Evolutionary conservation across 768 basidiomycete species (phyloP).

Genomic region (Mycena crocata): DNA sequence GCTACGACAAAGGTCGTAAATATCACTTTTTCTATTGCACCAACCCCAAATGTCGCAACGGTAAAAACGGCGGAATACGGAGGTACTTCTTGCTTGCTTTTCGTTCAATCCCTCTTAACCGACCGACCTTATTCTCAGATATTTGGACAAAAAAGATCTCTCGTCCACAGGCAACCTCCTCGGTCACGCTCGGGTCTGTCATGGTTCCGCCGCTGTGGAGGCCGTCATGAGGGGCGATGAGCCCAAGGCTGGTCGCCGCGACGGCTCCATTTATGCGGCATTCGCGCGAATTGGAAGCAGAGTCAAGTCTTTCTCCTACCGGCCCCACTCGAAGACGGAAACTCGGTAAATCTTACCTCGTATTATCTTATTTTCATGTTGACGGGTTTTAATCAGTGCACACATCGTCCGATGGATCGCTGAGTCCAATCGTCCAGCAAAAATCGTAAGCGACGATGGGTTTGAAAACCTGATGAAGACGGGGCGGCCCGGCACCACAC

Average conservation of each 20-base stretch:
- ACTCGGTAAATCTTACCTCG: not conserved
- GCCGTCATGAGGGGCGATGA: not conserved
- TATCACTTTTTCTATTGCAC: not conserved
- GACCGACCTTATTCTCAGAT: not conserved
- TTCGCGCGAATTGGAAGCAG: not conserved
- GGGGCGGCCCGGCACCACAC: not conserved
- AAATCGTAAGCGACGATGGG: not conserved
- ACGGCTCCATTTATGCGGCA: not conserved
- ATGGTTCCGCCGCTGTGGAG: not conserved
- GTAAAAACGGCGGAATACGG: not conserved
- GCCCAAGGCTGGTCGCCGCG: not conserved
- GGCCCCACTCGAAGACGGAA: not conserved
- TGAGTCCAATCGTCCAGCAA: conserved; percentile 3
- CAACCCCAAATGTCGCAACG: not conserved
- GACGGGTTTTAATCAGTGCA: not conserved
- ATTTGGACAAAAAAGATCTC: not conserved
- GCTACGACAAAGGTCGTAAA: not conserved
- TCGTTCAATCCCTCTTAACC: too few relatives aligned
- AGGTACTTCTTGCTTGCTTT: too few relatives aligned
- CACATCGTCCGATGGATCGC: not conserved
- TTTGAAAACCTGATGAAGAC: not conserved
- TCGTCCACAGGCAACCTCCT: conserved; percentile 1
- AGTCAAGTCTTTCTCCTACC: not conserved
- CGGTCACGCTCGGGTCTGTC: not conserved
- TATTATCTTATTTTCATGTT: not conserved